Conservation (phyloP, 768 basidiomycete species). For the Suillus hirtellus region DNA sequence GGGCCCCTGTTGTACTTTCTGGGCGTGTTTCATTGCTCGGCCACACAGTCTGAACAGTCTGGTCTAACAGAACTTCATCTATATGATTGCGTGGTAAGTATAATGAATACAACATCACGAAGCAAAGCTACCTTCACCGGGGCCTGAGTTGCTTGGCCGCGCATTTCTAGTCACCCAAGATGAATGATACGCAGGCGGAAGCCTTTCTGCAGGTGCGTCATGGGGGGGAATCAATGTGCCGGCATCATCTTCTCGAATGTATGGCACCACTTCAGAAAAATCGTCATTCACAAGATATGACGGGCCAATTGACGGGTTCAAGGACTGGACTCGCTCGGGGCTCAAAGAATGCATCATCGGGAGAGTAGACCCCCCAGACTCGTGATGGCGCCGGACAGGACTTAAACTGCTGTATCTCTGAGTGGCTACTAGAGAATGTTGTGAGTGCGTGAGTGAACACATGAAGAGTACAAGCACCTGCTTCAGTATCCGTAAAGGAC, state of each 20-base stretch:
- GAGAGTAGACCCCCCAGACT: not conserved
- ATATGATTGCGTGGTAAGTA: not conserved
- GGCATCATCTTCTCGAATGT: slow-evolving; percentile 2
- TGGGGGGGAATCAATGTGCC: slow-evolving; percentile 1
- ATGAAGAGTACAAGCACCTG: not conserved
- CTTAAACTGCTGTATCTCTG: not conserved
- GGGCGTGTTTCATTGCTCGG: not conserved
- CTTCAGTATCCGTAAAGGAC: not conserved
- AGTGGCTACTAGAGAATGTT: not conserved
- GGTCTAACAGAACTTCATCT: not conserved
- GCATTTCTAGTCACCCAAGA: not conserved
- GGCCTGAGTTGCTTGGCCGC: not conserved
- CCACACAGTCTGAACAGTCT: not conserved
- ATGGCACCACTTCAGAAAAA: not conserved
- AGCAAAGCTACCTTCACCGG: slow-evolving; percentile 2
- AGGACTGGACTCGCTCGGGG: not conserved
- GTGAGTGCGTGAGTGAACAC: not conserved
- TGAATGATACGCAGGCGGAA: slow-evolving; percentile 1
- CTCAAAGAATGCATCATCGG: not conserved
- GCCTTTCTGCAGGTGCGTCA: not conserved
- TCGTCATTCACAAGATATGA: not conserved
- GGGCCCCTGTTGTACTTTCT: not conserved
- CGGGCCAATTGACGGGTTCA: not conserved
- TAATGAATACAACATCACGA: not conserved
- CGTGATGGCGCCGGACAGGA: not conserved